Evolutionary conservation across 2,329 filamentous ascomycete genomes (phyloP).

Genomic region (Rachicladosporium sp.): DNA sequence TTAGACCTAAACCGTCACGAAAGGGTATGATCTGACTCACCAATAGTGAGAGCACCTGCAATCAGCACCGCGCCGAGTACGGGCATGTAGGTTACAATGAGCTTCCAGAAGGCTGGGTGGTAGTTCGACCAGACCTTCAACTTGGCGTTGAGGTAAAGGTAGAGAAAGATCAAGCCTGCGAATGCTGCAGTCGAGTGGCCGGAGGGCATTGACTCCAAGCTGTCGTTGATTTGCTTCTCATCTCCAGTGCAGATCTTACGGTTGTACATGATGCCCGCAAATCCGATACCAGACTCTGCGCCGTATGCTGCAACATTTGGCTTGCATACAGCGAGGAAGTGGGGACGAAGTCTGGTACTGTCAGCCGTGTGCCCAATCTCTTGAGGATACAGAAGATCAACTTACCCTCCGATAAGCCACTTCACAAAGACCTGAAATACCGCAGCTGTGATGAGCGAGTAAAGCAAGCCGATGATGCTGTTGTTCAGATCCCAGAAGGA

Average conservation of each 20-base stretch:
- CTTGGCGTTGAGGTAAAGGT: slow-evolving; percentile 66
- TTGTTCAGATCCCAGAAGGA: slow-evolving; percentile 50
- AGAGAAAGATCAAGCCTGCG: slow-evolving; percentile 57
- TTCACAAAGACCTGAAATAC: slow-evolving; percentile 69
- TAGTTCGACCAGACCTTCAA: slow-evolving; percentile 64
- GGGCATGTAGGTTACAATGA: slow-evolving; percentile 51
- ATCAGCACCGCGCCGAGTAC: slow-evolving; percentile 57
- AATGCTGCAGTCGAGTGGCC: slow-evolving; percentile 66
- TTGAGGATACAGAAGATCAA: too few relatives aligned
- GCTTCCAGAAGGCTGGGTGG: slow-evolving; percentile 63
- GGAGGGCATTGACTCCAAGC: slow-evolving; percentile 58
- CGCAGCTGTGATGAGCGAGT: slow-evolving; percentile 56
- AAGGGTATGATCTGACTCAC: too few relatives aligned
- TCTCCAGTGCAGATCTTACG: slow-evolving; percentile 59
- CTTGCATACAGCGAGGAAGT: slow-evolving; percentile 43
- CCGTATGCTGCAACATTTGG: slow-evolving; percentile 40
- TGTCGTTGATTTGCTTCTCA: slow-evolving; percentile 51
- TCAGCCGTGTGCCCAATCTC: too few relatives aligned
- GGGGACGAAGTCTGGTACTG: slow-evolving; percentile 1
- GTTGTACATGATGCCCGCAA: slow-evolving; percentile 53
- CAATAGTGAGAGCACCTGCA: slow-evolving; percentile 55
- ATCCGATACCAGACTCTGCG: slow-evolving; percentile 39
- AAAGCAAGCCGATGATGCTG: slow-evolving; percentile 54
- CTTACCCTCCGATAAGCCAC: slow-evolving; percentile 54
- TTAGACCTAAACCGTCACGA: too few relatives aligned